Conservation (phyloP, 208 protist genomes). For the Leishmania guyanensis region DNA sequence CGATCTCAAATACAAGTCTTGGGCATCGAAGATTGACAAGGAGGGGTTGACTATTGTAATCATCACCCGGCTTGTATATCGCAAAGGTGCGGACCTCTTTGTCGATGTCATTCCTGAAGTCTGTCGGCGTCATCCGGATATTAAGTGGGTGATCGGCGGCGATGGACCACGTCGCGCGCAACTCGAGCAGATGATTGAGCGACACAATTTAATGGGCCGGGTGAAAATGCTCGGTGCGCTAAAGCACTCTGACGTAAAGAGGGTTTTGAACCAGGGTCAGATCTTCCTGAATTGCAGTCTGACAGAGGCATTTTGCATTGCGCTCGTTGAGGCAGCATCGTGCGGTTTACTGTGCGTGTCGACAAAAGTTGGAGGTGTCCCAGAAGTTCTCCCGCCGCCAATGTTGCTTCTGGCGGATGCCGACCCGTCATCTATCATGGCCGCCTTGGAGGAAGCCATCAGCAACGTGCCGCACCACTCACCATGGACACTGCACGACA, state of each 20-base stretch:
- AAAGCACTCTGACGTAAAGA: slow-evolving; percentile 88
- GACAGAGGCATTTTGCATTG: slow-evolving; percentile 99
- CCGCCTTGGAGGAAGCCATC: slow-evolving; percentile 77
- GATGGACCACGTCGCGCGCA: slow-evolving; percentile 96
- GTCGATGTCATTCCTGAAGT: slow-evolving; percentile 96
- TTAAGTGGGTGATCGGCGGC: slow-evolving; percentile 97
- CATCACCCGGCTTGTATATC: slow-evolving; percentile 96
- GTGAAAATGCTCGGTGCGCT: slow-evolving; percentile 96
- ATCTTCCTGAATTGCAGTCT: slow-evolving; percentile 99
- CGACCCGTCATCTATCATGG: slow-evolving; percentile 76
- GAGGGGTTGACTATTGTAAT: slow-evolving; percentile 95
- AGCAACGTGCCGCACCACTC: slow-evolving; percentile 68
- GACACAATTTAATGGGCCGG: slow-evolving; percentile 95
- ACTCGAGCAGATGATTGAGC: slow-evolving; percentile 97
- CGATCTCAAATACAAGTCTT: slow-evolving; percentile 92
- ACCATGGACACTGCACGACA: slow-evolving; percentile 89
- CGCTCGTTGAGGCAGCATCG: slow-evolving; percentile 97
- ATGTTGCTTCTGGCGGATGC: slow-evolving; percentile 94
- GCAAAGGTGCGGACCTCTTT: slow-evolving; percentile 97
- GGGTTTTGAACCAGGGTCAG: slow-evolving; percentile 95
- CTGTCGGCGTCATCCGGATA: slow-evolving; percentile 91
- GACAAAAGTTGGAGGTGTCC: slow-evolving; percentile 98
- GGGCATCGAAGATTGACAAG: slow-evolving; percentile 83
- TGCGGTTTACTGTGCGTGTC: slow-evolving; percentile 95
- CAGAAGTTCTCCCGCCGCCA: slow-evolving; percentile 96